These are phyloP conservation scores for Stachybotrys chlorohalonatus DNA, from an alignment of 2,329 filamentous ascomycete species.

Conservation along the genomic window DNA sequence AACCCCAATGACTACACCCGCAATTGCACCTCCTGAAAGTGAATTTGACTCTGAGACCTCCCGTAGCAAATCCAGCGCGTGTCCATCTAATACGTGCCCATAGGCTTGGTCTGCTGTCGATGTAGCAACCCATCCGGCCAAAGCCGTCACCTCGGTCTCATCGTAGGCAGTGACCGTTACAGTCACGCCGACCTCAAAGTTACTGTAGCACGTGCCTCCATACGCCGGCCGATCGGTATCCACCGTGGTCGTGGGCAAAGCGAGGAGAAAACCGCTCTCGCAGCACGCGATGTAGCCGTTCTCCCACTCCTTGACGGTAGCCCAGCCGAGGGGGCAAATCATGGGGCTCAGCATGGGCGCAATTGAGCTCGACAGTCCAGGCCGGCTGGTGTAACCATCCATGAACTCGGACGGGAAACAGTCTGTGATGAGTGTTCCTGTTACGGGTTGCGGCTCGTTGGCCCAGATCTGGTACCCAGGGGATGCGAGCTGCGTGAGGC, in stretches of 20 bases:
- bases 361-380: neutral
- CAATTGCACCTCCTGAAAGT: slow-evolving; percentile 4
- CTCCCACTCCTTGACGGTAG: neutral
- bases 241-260: neutral
- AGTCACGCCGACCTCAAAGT: neutral
- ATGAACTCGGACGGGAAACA: slow-evolving; percentile 2
- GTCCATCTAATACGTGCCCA: slow-evolving; percentile 1
- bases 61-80: neutral
- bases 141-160: neutral
- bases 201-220: slow-evolving; percentile 3
- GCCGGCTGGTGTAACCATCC: slow-evolving; percentile 1
- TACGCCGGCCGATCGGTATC: slow-evolving; percentile 1
- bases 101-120: slow-evolving; percentile 1
- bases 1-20: slow-evolving; percentile 4
- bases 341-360: slow-evolving; percentile 2
- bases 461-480: slow-evolving; percentile 1
- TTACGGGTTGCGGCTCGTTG: neutral
- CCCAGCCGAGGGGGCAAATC: slow-evolving; percentile 1
- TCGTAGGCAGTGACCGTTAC: neutral
- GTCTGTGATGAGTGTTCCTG: neutral
- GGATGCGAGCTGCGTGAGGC: neutral
- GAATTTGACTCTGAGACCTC: neutral
- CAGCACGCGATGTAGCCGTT: slow-evolving; percentile 2
- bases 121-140: neutral
- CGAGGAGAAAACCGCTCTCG: neutral